phyloP scores from a whole-genome alignment of 352 stramenopile genomes.

The Phytopythium vexans region DNA sequence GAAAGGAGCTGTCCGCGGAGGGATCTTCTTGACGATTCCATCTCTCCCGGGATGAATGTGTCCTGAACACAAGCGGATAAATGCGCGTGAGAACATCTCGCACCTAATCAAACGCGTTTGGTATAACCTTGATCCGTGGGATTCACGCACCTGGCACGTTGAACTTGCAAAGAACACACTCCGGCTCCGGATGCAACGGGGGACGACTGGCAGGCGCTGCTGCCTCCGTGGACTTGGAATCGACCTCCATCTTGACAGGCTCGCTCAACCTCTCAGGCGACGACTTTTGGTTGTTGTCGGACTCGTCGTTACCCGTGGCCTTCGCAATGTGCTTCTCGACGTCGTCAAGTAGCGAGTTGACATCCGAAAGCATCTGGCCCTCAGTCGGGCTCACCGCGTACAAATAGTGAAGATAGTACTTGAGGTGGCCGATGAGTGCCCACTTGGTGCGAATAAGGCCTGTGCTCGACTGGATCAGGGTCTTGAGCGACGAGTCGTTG shows the following conservation, averaged over 20 bases:
- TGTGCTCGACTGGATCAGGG: conserved; percentile 37
- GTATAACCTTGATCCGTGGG: no score
- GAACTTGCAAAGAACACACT: conserved; percentile 79
- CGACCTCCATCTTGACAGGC: conserved; percentile 17
- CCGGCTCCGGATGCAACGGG: conserved; percentile 4
- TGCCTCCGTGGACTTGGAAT: conserved; percentile 12
- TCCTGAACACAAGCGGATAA: conserved; percentile 18
- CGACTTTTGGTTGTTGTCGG: no score
- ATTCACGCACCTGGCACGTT: conserved; percentile 53
- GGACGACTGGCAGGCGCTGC: conserved; percentile 2
- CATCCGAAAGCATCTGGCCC: conserved; percentile 57
- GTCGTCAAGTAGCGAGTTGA: conserved; percentile 37
- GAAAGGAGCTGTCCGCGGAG: conserved; percentile 14
- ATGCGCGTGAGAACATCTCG: background rate
- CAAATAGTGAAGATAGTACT: conserved; percentile 77
- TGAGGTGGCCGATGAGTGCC: conserved; percentile 49
- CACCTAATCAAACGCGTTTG: background rate
- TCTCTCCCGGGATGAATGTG: conserved; percentile 65
- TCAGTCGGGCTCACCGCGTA: conserved; percentile 69
- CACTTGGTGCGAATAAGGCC: conserved; percentile 49
- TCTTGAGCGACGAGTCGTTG: conserved; percentile 16
- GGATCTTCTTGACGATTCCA: conserved; percentile 4
- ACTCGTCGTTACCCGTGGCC: conserved; percentile 9
- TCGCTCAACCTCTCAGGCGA: conserved; percentile 7
- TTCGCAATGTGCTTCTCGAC: conserved; percentile 39